phyloP scores from a whole-genome alignment of 2,329 filamentous ascomycete species.

The Thelonectria rubi region DNA sequence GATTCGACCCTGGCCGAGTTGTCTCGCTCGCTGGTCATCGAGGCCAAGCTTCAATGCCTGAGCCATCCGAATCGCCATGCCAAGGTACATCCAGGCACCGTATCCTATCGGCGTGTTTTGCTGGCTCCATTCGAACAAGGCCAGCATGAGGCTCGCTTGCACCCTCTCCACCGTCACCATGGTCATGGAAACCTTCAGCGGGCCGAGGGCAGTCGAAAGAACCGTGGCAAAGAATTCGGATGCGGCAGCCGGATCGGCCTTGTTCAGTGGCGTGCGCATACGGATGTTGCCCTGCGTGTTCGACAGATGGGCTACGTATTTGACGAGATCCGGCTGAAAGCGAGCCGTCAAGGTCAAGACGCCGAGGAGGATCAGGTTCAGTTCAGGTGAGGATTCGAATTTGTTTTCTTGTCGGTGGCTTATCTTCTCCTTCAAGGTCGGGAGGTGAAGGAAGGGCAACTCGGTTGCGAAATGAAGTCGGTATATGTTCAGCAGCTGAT shows the following conservation, averaged over 20 bases:
- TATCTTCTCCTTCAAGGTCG: slow-evolving; percentile 66
- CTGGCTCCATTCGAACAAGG: slow-evolving; percentile 76
- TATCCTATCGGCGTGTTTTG: slow-evolving; percentile 61
- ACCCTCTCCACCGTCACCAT: slow-evolving; percentile 68
- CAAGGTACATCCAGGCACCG: slow-evolving; percentile 73
- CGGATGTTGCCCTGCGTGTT: slow-evolving; percentile 48
- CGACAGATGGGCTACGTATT: slow-evolving; percentile 58
- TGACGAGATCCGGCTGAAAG: slow-evolving; percentile 69
- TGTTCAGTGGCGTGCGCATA: slow-evolving; percentile 46
- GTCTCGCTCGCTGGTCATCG: slow-evolving; percentile 52
- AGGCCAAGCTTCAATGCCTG: slow-evolving; percentile 69
- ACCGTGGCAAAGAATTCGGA: slow-evolving; percentile 72
- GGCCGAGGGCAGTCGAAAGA: slow-evolving; percentile 61
- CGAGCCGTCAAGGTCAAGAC: slow-evolving; percentile 75
- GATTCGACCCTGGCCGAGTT: slow-evolving; percentile 10
- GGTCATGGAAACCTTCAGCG: slow-evolving; percentile 57
- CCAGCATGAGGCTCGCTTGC: slow-evolving; percentile 76
- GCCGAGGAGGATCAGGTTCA: slow-evolving; percentile 69
- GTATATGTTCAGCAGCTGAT: slow-evolving; percentile 74
- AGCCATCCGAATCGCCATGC: slow-evolving; percentile 70
- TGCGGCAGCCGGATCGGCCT: slow-evolving; percentile 61
- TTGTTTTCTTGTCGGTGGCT: slow-evolving; percentile 51
- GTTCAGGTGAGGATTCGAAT: slow-evolving; percentile 53
- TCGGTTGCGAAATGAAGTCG: slow-evolving; percentile 77
- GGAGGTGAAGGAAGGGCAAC: slow-evolving; percentile 75